Evolutionary conservation across 257 asterid genomes (phyloP).

Genomic region (Sherardia arvensis): DNA sequence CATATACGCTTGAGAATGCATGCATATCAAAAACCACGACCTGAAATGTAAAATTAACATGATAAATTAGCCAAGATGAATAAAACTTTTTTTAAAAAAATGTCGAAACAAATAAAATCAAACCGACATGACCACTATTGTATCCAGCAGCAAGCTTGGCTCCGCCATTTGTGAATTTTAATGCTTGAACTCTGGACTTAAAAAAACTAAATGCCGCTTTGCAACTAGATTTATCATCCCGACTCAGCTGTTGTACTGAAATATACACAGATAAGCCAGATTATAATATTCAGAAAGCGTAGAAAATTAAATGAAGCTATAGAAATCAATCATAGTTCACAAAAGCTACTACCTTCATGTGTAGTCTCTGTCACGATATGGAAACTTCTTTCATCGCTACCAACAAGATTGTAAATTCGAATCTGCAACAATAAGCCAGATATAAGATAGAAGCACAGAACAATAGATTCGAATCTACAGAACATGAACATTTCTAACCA

Average conservation of each 20-base stretch:
- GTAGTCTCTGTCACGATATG: slow-evolving; percentile 53
- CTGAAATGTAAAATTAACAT: slow-evolving; percentile 37
- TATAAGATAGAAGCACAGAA: slow-evolving; percentile 11
- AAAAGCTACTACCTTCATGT: slow-evolving; percentile 62
- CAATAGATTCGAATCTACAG: slow-evolving; percentile 1
- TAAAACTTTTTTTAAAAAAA: background rate
- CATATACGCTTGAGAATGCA: slow-evolving; percentile 48
- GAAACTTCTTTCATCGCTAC: slow-evolving; percentile 35
- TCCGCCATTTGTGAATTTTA: slow-evolving; percentile 47
- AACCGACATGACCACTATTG: slow-evolving; percentile 63
- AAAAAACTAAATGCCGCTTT: slow-evolving; percentile 61
- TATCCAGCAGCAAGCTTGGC: slow-evolving; percentile 64
- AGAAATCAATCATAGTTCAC: background rate
- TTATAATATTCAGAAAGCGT: background rate
- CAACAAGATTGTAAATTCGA: slow-evolving; percentile 44
- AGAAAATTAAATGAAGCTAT: background rate
- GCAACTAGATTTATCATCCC: slow-evolving; percentile 49
- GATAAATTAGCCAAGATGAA: slow-evolving; percentile 1
- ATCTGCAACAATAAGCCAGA: slow-evolving; percentile 39
- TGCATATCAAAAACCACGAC: slow-evolving; percentile 66
- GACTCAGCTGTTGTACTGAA: slow-evolving; percentile 53
- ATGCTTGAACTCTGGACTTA: slow-evolving; percentile 48
- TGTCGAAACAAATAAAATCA: slow-evolving; percentile 8
- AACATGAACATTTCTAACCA: slow-evolving; percentile 54
- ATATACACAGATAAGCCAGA: slow-evolving; percentile 2